Evolutionary conservation across 2,329 filamentous ascomycete species (phyloP), one percentile per base, ranked within the genome.

Genomic region (Penicillium sp.): DNA sequence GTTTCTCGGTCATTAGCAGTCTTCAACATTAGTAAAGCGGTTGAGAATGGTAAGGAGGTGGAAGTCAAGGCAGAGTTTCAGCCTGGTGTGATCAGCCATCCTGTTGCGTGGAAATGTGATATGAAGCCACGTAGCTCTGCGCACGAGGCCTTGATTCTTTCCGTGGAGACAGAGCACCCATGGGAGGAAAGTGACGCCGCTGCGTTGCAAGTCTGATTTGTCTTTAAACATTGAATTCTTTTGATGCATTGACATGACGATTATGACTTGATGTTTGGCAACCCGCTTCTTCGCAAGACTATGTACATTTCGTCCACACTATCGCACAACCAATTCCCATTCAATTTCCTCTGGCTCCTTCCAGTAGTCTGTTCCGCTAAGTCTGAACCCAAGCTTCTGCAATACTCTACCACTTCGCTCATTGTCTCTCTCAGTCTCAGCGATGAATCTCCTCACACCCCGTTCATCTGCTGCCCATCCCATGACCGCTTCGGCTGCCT

Each of bases 1-100:
- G 72, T 79, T 21, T 78, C 74, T 0, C 79, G 79, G 29, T 67
- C 73, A 0, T 67, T 86, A 1, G 73, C 82, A 0, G 77, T 77
- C 0, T 84, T 85, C 49, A 65, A 73, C 4, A 69, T 83, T 14
- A 56, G 56, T 10, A 79, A 79, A 53, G 58, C 61, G 0, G 54
- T 75, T 7, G 46, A 73, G 22, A 66, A 76, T 5, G 80, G 77
- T 0, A 69, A 64, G 19, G 69, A 72, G 10, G 64, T 79, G 0
- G 75, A 73, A 22, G 68, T 73, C 0, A 63, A 68, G 21, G 43
- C 75, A 0, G 65, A 72, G 29, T 78, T 79, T 43, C 63, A 69
- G 56, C 53, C 77, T 4, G 72, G 71, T 1, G 60, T 73, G 13
- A 56, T 70, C 16, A 69, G 62, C 45, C 65, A 77, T 54, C 75